Evolutionary conservation across 2,329 filamentous ascomycete genomes (phyloP).

Genomic region (Ceratocystis harringtonii): DNA sequence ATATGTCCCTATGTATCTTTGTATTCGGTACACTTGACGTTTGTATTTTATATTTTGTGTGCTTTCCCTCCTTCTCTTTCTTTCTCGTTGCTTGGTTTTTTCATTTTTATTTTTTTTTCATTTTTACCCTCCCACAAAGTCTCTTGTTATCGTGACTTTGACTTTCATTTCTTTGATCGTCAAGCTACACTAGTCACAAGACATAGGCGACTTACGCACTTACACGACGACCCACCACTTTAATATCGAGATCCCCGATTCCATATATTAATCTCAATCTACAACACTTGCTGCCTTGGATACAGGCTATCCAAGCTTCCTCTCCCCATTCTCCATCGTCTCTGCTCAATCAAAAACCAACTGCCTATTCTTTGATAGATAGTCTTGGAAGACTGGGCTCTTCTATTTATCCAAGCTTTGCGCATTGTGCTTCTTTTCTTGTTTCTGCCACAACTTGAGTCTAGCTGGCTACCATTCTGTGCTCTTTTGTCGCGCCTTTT

Average conservation of each 20-base stretch:
- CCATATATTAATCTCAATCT: neutral
- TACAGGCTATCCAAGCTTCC: neutral
- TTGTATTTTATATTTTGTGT: neutral
- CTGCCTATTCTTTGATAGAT: neutral
- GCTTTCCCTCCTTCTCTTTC: neutral
- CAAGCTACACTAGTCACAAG: neutral
- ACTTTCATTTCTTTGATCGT: neutral
- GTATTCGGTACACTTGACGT: neutral
- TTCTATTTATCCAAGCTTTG: neutral
- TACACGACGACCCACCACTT: neutral
- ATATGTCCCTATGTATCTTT: neutral
- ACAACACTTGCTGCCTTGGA: neutral
- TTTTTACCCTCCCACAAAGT: neutral
- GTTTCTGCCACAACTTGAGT: neutral
- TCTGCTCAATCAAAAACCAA: neutral
- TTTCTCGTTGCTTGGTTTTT: constrained; percentile 12
- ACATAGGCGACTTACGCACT: neutral
- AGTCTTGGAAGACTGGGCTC: neutral
- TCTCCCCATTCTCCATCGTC: neutral
- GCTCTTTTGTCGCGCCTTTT: neutral
- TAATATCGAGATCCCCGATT: neutral
- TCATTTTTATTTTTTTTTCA: constrained; percentile 8
- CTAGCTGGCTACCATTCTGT: neutral
- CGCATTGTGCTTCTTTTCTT: neutral
- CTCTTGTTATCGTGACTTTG: neutral